Conservation (phyloP, 208 protist genomes). For the Acanthamoeba royreba region DNA sequence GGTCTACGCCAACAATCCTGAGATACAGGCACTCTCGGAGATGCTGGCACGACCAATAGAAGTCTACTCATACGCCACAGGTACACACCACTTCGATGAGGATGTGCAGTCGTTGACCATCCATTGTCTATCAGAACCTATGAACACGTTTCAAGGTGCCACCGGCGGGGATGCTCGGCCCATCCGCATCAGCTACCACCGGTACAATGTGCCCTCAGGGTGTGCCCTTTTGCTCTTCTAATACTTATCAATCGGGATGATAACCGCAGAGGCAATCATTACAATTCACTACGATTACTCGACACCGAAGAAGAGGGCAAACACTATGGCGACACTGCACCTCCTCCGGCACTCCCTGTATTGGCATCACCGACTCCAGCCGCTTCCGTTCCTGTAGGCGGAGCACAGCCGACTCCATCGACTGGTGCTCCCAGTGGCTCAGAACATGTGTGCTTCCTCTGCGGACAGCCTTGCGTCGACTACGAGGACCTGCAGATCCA, state of each 20-base stretch:
- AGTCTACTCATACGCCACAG: slow-evolving; percentile 51
- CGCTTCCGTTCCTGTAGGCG: too few species aligned
- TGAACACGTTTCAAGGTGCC: slow-evolving; percentile 69
- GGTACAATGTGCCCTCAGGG: too few species aligned
- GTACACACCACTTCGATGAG: neutral
- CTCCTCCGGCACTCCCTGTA: neutral
- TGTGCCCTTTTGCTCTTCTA: too few species aligned
- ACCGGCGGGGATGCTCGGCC: neutral
- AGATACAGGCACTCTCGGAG: slow-evolving; percentile 71
- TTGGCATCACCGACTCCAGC: too few species aligned
- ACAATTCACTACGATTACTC: neutral
- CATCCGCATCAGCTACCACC: slow-evolving; percentile 66
- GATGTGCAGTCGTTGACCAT: neutral
- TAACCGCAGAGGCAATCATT: slow-evolving; percentile 18
- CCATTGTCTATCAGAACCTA: slow-evolving; percentile 45
- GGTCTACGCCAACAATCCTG: slow-evolving; percentile 62
- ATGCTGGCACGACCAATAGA: slow-evolving; percentile 69
- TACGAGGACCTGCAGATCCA: slow-evolving; percentile 40
- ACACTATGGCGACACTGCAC: neutral
- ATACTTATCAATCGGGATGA: too few species aligned
- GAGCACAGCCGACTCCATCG: neutral
- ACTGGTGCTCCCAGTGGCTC: neutral
- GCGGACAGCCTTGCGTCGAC: neutral
- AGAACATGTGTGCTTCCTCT: neutral
- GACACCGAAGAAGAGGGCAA: neutral